Percentiles rank a stretch among this genome's conserved stretches.
phyloP scores from a whole-genome alignment of 192 early-diverging fungal genomes.

The Backusella circina region DNA sequence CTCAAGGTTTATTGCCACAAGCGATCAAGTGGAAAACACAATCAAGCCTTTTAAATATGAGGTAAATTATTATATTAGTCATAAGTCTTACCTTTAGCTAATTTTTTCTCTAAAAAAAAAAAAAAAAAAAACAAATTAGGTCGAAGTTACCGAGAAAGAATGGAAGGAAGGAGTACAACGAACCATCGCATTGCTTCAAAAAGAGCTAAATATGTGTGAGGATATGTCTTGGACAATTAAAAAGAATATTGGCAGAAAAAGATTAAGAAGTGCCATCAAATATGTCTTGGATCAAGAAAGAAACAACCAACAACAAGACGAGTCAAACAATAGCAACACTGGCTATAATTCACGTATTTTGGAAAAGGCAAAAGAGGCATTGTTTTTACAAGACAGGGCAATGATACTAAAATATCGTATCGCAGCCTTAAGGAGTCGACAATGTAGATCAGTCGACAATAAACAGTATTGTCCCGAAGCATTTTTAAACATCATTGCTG shows the following conservation, averaged over 20 bases:
- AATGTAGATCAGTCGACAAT: slow-evolving; percentile 75
- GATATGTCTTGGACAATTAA: slow-evolving; percentile 69
- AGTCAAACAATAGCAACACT: slow-evolving; percentile 43
- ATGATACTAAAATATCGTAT: slow-evolving; percentile 75
- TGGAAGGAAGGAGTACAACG: slow-evolving; percentile 91
- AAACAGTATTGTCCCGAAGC: slow-evolving; percentile 92
- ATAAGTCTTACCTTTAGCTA: neutral
- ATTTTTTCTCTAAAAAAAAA: too few relatives aligned
- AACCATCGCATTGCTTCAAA: slow-evolving; percentile 68
- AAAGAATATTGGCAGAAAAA: slow-evolving; percentile 66
- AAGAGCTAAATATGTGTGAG: slow-evolving; percentile 74
- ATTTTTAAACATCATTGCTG: slow-evolving; percentile 88
- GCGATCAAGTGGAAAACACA: slow-evolving; percentile 98
- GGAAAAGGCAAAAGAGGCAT: slow-evolving; percentile 73
- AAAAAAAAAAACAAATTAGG: slow-evolving; percentile 26
- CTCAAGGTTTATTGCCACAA: slow-evolving; percentile 79
- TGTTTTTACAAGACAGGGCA: slow-evolving; percentile 74
- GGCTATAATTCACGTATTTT: slow-evolving; percentile 72
- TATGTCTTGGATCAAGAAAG: slow-evolving; percentile 71
- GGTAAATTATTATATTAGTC: slow-evolving; percentile 1
- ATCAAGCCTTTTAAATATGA: slow-evolving; percentile 99
- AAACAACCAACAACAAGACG: slow-evolving; percentile 33
- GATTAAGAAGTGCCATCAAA: slow-evolving; percentile 80
- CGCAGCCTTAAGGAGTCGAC: slow-evolving; percentile 72
- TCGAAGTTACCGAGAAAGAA: slow-evolving; percentile 89